Conservation (phyloP, 2,329 filamentous ascomycete species). For the Colletotrichum caudatum region DNA sequence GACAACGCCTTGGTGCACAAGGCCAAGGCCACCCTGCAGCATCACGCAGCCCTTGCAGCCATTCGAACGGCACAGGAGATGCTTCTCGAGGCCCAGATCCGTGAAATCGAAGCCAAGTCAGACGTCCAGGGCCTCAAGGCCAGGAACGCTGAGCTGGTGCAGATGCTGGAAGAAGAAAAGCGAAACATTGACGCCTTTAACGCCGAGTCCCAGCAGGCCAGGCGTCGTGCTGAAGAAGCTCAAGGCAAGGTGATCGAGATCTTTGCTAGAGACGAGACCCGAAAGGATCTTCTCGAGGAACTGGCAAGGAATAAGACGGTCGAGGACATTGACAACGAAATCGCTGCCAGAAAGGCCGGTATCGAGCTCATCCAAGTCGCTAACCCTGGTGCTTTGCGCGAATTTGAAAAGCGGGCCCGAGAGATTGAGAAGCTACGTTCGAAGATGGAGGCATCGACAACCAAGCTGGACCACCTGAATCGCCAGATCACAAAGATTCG, state of each 20-base stretch:
- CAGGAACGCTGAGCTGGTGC: conserved; percentile 71
- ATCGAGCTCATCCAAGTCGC: conserved; percentile 85
- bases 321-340: conserved; percentile 78
- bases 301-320: conserved; percentile 63
- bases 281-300: conserved; percentile 55
- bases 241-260: conserved; percentile 55
- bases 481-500: conserved; percentile 74
- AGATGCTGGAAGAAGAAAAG: conserved; percentile 61
- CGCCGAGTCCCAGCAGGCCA: conserved; percentile 53
- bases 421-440: conserved; percentile 75
- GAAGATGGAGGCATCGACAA: conserved; percentile 66
- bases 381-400: conserved; percentile 78
- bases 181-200: conserved; percentile 55
- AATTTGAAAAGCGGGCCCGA: conserved; percentile 79
- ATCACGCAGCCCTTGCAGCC: conserved; percentile 70
- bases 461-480: conserved; percentile 66
- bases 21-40: conserved; percentile 63
- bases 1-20: conserved; percentile 69
- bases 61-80: conserved; percentile 73
- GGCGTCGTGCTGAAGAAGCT: conserved; percentile 52
- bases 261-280: conserved; percentile 54
- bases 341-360: conserved; percentile 78
- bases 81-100: conserved; percentile 76
- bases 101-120: conserved; percentile 83
- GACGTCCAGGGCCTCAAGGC: conserved; percentile 78